Percentiles rank a stretch among this genome's conserved stretches.
Evolutionary conservation across 805 yeast species (phyloP).

Genomic region (Hanseniaspora nectarophila): DNA sequence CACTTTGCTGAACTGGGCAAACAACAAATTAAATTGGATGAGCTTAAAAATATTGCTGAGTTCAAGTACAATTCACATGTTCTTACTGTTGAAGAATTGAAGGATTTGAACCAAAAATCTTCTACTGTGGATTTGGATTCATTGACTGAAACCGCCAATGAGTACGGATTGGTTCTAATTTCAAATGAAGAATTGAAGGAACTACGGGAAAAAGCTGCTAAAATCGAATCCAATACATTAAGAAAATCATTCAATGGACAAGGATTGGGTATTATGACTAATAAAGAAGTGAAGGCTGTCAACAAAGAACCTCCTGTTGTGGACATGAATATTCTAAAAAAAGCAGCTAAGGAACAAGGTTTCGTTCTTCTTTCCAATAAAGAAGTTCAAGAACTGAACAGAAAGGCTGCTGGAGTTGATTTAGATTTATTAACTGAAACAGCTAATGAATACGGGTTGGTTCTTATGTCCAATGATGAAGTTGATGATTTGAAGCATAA

Average conservation of each 20-base stretch:
- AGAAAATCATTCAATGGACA: too few species aligned
- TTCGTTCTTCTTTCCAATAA: not conserved
- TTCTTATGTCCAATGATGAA: constrained; percentile 16
- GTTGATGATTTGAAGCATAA: constrained; percentile 10
- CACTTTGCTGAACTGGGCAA: constrained; percentile 21
- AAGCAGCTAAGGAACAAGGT: too few species aligned
- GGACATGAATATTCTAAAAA: too few species aligned
- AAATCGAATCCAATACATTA: too few species aligned
- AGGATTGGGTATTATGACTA: too few species aligned
- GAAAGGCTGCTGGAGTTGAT: not conserved
- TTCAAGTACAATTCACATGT: constrained; percentile 1
- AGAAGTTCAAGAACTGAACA: not conserved
- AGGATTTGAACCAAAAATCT: not conserved
- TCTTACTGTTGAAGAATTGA: not conserved
- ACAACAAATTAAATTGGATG: constrained; percentile 16
- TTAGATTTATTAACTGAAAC: constrained; percentile 6
- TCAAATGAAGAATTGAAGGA: constrained; percentile 15
- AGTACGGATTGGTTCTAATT: constrained; percentile 15
- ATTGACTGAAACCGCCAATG: constrained; percentile 9
- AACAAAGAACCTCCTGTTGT: too few species aligned
- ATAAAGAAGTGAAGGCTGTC: too few species aligned
- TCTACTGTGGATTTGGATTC: constrained; percentile 3
- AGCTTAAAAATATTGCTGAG: not conserved
- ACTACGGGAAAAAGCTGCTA: too few species aligned
- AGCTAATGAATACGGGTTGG: constrained; percentile 12